phyloP scores from a whole-genome alignment of 108 stramenopile genomes.

The Tribonema minus region DNA sequence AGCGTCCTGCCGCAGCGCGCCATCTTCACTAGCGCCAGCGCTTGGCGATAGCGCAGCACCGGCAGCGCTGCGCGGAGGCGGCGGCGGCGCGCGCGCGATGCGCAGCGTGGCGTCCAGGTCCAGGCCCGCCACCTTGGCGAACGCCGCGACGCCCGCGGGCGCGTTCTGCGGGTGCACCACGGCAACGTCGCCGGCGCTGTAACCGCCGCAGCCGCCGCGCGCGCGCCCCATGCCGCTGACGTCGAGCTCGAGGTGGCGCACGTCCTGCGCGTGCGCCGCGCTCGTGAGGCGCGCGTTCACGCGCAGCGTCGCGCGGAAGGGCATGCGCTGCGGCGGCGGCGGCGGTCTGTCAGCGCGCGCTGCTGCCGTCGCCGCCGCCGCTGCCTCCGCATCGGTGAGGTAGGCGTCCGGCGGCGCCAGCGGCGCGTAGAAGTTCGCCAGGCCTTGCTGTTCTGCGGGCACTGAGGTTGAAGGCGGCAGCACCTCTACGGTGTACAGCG shows the following conservation, averaged over 20 bases:
- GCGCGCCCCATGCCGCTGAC: not conserved
- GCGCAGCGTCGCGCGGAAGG: conserved; percentile 1
- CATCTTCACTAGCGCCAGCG: too few relatives aligned
- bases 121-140: conserved; percentile 12
- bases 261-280: conserved; percentile 46
- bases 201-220: not conserved
- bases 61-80: too few relatives aligned
- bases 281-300: conserved; percentile 41
- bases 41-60: too few relatives aligned
- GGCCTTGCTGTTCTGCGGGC: not conserved
- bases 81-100: conserved; percentile 27
- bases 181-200: conserved; percentile 51
- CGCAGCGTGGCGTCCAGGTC: conserved; percentile 18
- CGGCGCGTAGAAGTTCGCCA: not conserved
- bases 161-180: conserved; percentile 48
- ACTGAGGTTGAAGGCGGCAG: too few relatives aligned
- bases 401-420: not conserved
- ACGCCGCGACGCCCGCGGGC: conserved; percentile 3
- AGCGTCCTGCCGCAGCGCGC: not conserved
- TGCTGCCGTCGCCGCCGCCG: not conserved
- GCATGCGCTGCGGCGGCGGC: not conserved
- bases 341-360: too few relatives aligned
- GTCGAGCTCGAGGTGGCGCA: conserved; percentile 52
- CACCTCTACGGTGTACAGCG: conserved; percentile 18
- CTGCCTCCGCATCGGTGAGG: not conserved